A percentile compares a stretch with the other conserved stretches of the same genome.
Evolutionary conservation across 176 grass and related monocot species (phyloP).

Genomic region (Triticum timopheevii): DNA sequence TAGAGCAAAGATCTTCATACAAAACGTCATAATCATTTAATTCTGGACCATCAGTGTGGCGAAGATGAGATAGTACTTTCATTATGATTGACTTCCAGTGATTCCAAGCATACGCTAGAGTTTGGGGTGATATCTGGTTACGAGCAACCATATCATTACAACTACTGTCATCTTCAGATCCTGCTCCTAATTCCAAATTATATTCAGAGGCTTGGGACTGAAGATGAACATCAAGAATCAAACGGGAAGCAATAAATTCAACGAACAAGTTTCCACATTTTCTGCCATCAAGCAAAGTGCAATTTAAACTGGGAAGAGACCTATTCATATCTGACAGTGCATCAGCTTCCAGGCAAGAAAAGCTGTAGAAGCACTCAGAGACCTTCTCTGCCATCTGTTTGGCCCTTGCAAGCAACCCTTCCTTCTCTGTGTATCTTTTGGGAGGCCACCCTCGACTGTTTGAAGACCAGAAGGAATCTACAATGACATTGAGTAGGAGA

Average conservation of each 20-base stretch:
- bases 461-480: slow-evolving; percentile 55
- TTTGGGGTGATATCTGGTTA: slow-evolving; percentile 39
- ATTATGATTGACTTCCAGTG: slow-evolving; percentile 45
- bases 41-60: background rate
- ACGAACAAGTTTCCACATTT: slow-evolving; percentile 42
- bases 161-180: slow-evolving; percentile 10
- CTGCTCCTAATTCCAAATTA: slow-evolving; percentile 26
- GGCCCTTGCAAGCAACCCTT: slow-evolving; percentile 42
- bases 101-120: slow-evolving; percentile 54
- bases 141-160: slow-evolving; percentile 32
- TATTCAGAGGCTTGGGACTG: slow-evolving; percentile 19
- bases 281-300: slow-evolving; percentile 34
- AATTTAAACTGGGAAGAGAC: slow-evolving; percentile 30
- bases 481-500: slow-evolving; percentile 46
- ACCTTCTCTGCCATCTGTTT: slow-evolving; percentile 49
- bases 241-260: slow-evolving; percentile 45
- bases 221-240: slow-evolving; percentile 64
- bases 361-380: slow-evolving; percentile 42
- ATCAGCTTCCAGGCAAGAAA: slow-evolving; percentile 47
- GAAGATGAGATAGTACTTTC: slow-evolving; percentile 31
- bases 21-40: slow-evolving; percentile 15
- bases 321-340: slow-evolving; percentile 42
- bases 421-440: slow-evolving; percentile 50
- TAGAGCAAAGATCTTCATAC: slow-evolving; percentile 53
- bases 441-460: slow-evolving; percentile 66